These are phyloP conservation scores for Suillus weaverae DNA, from an alignment of 768 basidiomycete genomes.

Conservation along the genomic window DNA sequence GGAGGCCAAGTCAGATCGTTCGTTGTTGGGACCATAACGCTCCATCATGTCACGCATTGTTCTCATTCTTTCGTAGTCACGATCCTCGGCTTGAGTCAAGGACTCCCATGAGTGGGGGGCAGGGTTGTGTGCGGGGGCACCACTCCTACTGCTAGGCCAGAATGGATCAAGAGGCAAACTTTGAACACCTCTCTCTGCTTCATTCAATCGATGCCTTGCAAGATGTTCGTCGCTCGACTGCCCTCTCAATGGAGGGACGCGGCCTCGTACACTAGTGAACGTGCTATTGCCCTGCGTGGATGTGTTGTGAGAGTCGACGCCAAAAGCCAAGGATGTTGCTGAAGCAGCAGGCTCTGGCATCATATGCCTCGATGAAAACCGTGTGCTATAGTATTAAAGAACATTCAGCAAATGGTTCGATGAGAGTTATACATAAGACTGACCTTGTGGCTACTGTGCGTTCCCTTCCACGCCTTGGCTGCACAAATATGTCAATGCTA, in stretches of 20 bases:
- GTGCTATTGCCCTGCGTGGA: background rate
- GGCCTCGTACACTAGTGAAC: background rate
- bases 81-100: background rate
- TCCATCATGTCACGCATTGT: slow-evolving; percentile 4
- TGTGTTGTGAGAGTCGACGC: slow-evolving; percentile 1
- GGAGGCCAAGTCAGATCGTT: slow-evolving; percentile 2
- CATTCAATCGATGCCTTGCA: slow-evolving; percentile 1
- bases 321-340: background rate
- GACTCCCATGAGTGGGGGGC: background rate
- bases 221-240: background rate
- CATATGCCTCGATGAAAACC: slow-evolving; percentile 1
- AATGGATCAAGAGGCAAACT: slow-evolving; percentile 3
- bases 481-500: background rate
- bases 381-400: background rate
- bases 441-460: slow-evolving; percentile 5
- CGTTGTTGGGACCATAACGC: background rate
- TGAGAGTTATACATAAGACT: background rate
- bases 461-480: slow-evolving; percentile 7
- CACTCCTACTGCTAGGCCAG: background rate
- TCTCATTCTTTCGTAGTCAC: background rate
- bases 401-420: background rate
- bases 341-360: slow-evolving; percentile 1
- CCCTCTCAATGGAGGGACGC: background rate
- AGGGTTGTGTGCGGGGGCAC: background rate
- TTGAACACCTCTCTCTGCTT: background rate